phyloP scores from a whole-genome alignment of 495 filamentous ascomycete species.

The Aspergillus nanangensis region DNA sequence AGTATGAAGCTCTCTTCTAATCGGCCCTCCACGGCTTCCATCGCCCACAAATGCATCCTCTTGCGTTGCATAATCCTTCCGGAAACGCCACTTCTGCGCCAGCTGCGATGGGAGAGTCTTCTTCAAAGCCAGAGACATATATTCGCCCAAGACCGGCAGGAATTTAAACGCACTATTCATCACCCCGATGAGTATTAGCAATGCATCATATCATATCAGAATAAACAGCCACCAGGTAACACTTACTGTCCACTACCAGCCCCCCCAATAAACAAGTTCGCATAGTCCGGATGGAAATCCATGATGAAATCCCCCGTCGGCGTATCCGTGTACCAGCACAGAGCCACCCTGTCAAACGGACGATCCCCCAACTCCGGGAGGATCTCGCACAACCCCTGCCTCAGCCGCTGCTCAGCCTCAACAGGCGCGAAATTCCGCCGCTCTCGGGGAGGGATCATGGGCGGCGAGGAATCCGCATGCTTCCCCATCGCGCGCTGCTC shows the following conservation, averaged over 20 bases:
- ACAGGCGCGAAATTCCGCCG: constrained; percentile 10
- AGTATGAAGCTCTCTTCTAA: constrained; percentile 8
- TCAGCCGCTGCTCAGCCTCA: constrained; percentile 15
- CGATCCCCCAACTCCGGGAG: constrained; percentile 53
- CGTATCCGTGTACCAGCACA: constrained; percentile 26
- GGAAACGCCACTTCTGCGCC: constrained; percentile 11
- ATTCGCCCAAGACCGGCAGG: constrained; percentile 7
- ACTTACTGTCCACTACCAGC: constrained; percentile 19
- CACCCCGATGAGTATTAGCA: background rate
- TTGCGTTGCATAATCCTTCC: background rate
- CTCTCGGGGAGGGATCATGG: constrained; percentile 8
- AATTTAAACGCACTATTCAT: constrained; percentile 17
- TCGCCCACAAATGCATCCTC: constrained; percentile 8
- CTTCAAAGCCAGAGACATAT: constrained; percentile 6
- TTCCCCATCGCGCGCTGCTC: background rate
- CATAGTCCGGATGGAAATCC: constrained; percentile 13
- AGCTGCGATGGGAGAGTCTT: background rate
- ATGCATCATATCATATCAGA: too few species aligned
- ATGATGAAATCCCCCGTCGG: constrained; percentile 18
- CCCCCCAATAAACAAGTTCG: constrained; percentile 9
- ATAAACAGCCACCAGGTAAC: too few species aligned
- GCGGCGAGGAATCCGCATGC: constrained; percentile 3
- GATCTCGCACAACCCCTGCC: constrained; percentile 50
- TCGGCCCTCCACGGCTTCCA: constrained; percentile 15
- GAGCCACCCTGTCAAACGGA: constrained; percentile 53